These are phyloP conservation scores for Trypethelium eluteriae DNA, from an alignment of 495 filamentous ascomycete genomes.

Conservation along the genomic window DNA sequence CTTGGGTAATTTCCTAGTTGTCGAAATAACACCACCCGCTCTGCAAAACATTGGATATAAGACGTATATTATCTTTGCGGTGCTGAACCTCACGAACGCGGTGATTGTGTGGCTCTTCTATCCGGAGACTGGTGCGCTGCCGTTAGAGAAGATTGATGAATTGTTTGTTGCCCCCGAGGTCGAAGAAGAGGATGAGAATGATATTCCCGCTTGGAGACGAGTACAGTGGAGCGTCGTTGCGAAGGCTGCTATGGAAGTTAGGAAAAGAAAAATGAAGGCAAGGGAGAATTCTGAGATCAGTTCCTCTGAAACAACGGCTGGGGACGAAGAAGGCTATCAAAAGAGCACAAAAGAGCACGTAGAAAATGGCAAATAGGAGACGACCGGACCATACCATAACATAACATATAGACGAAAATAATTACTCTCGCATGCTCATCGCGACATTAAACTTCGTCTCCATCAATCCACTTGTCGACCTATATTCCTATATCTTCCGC, in stretches of 20 bases:
- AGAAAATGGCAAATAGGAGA: not conserved
- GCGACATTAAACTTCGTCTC: too few species aligned
- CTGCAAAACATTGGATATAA: conserved; percentile 30
- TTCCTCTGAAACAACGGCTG: not conserved
- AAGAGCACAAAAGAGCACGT: not conserved
- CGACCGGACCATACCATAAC: too few species aligned
- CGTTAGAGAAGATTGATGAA: not conserved
- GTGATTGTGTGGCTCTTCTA: not conserved
- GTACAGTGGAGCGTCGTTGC: not conserved
- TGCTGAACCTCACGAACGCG: not conserved
- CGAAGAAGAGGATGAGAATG: not conserved
- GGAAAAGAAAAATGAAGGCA: not conserved
- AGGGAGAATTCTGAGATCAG: not conserved
- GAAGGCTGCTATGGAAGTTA: not conserved
- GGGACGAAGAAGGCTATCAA: not conserved
- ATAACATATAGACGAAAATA: too few species aligned
- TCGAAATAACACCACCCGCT: conserved; percentile 27
- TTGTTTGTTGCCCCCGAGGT: not conserved
- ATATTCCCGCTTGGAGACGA: not conserved
- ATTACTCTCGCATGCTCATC: too few species aligned
- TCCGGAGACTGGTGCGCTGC: conserved; percentile 1
- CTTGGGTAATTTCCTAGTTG: conserved; percentile 19
- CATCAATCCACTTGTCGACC: too few species aligned
- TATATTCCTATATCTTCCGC: too few species aligned
- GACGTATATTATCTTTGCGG: conserved; percentile 34